Base-by-base conservation (phyloP, 805 yeast genomes). In the Dipodascus albidus region DNA sequence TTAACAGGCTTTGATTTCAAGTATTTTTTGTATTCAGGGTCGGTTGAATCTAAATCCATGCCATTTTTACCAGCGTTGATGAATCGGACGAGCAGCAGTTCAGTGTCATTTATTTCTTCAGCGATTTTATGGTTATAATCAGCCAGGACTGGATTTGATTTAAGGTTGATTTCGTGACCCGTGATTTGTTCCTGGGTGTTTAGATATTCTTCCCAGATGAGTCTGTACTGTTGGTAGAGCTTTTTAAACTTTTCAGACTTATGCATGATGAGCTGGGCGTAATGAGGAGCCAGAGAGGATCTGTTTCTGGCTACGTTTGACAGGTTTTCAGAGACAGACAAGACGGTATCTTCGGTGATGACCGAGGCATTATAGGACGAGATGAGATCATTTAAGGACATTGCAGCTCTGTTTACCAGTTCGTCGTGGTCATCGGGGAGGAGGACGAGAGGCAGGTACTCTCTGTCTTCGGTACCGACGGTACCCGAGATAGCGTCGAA, bases 321-420 rank as follows among this genome's bases (percentile, higher is more conserved):
- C 19, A 61, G 49, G 20, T 54, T 49, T 27, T 42, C 23, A n/a
- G 57, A 35, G 11, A 61, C 64, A 14, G 47, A 42, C 24, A 33
- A 21, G 3, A 62, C 64, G 8, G 63, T 57, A 19, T 48, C 53
- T 15, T 55, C 59, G 31, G 59, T 53, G 20, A 58, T 60, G 8
- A 62, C 64, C 9, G 63, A 54, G 14, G 64, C 60, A 52, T 62
- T 62, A 49, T 57, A 55, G 38, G 60, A 56, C 14, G 59, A 55
- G 19, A 62, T 62, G 49, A 62, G 58, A 31, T 61, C 66, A 50
- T 62, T 62, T 50, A 62, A 54, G 2, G 60, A 54, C 62, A 60
- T 58, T 51, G 62, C 52, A 15, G 59, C 59, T 2, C 51, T 57
- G n/a, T 55, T 53, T 17, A 62, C 55, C 6, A 58, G 48, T 3